These are phyloP conservation scores for Alternaria ventricosa DNA, from an alignment of 2,329 filamentous ascomycete species.

Conservation along the genomic window DNA sequence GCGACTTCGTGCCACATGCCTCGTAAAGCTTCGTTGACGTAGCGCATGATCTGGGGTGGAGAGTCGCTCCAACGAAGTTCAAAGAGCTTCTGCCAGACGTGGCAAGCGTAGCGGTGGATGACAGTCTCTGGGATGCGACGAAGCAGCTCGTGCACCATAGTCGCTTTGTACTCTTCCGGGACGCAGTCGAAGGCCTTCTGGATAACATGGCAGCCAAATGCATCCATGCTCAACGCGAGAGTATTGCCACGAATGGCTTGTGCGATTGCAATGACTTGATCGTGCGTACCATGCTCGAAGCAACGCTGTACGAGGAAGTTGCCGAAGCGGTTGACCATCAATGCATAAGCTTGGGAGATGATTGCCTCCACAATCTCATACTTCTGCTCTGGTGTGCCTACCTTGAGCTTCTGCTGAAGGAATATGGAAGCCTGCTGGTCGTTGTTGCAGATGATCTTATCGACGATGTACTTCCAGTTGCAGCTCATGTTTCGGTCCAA, in stretches of 20 bases:
- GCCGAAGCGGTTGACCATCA: constrained; percentile 98
- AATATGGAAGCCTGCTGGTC: constrained; percentile 99
- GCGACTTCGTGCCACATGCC: constrained; percentile 99
- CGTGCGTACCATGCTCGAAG: constrained; percentile 95
- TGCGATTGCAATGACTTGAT: constrained; percentile 92
- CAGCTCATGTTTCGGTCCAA: constrained; percentile 95
- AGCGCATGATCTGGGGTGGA: constrained; percentile 97
- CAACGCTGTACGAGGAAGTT: constrained; percentile 98
- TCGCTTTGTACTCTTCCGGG: constrained; percentile 94
- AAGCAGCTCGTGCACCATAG: constrained; percentile 98
- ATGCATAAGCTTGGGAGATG: constrained; percentile 87
- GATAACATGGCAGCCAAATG: constrained; percentile 96
- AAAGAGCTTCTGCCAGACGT: constrained; percentile 99
- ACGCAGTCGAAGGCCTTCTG: constrained; percentile 99
- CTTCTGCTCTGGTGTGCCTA: constrained; percentile 93
- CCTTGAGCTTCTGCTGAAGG: constrained; percentile 97
- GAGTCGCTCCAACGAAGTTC: constrained; percentile 95
- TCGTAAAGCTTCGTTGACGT: constrained; percentile 90
- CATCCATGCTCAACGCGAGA: constrained; percentile 94
- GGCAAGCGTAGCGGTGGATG: constrained; percentile 97
- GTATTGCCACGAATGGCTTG: constrained; percentile 94
- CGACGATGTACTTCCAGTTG: constrained; percentile 99
- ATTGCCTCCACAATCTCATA: constrained; percentile 97
- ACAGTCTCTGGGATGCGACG: constrained; percentile 96
- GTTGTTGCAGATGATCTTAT: constrained; percentile 99